Percentiles rank a stretch among this genome's conserved stretches.
Evolutionary conservation across 2,329 filamentous ascomycete species (phyloP).

Genomic region (Nemania sp.): DNA sequence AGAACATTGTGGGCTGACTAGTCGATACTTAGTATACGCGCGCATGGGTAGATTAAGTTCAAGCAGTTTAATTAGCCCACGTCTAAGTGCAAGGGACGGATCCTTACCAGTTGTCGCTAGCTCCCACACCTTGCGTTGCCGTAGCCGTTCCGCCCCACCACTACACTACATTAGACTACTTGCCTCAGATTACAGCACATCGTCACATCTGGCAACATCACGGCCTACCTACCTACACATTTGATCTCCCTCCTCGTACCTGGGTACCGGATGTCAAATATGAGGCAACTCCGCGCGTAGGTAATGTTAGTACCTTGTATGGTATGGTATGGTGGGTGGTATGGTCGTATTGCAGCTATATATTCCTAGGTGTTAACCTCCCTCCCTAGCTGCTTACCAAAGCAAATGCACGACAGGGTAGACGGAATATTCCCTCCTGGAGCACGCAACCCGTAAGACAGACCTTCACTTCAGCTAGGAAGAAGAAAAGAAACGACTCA

Average conservation of each 20-base stretch:
- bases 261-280: too few relatives aligned
- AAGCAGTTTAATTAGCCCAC: not conserved
- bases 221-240: not conserved
- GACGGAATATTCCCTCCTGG: not conserved
- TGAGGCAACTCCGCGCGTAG: conserved; percentile 4
- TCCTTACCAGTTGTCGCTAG: not conserved
- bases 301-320: not conserved
- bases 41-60: not conserved
- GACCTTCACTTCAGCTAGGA: not conserved
- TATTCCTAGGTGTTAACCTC: conserved; percentile 1
- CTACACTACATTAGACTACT: conserved; percentile 10
- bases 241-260: too few relatives aligned
- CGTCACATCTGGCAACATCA: conserved; percentile 4
- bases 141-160: conserved; percentile 36
- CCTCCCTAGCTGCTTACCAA: not conserved
- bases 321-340: too few relatives aligned
- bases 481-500: not conserved
- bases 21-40: not conserved
- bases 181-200: conserved; percentile 3
- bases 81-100: not conserved
- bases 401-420: not conserved
- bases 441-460: not conserved
- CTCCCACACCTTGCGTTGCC: conserved; percentile 29
- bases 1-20: not conserved
- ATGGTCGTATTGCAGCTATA: conserved; percentile 12